A percentile compares a stretch with the other conserved stretches of the same genome.
Conservation (phyloP, 2,329 filamentous ascomycete species). For the Penicillium digitatum region DNA sequence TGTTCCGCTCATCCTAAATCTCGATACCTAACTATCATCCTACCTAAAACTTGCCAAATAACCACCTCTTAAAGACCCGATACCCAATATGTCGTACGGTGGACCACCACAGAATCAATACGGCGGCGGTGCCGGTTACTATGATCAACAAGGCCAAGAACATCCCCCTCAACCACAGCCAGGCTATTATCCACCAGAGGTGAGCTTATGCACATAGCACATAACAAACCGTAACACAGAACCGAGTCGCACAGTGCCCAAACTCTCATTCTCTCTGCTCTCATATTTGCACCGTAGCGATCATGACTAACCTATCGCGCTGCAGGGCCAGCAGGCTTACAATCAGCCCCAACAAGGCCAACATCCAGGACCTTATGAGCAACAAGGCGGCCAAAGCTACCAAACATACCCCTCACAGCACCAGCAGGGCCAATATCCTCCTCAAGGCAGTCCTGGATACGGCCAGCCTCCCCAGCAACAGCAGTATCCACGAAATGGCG, state of each 20-base stretch:
- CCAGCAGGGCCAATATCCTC: conserved; percentile 14
- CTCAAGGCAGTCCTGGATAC: conserved; percentile 20
- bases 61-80: not conserved
- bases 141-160: conserved; percentile 21
- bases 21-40: not conserved
- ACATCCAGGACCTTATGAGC: conserved; percentile 15
- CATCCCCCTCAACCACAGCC: conserved; percentile 22
- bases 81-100: conserved; percentile 20
- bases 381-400: conserved; percentile 1
- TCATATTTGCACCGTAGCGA: not conserved
- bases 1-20: not conserved
- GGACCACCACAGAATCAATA: conserved; percentile 24
- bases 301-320: not conserved
- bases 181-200: conserved; percentile 26
- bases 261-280: not conserved
- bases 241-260: not conserved
- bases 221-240: not conserved
- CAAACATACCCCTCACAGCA: conserved; percentile 15
- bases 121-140: conserved; percentile 17
- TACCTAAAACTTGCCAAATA: not conserved
- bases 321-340: conserved; percentile 19
- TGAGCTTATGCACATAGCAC: conserved; percentile 14
- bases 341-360: conserved; percentile 19
- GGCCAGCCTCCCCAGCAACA: conserved; percentile 26
- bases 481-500: conserved; percentile 25